Base-by-base conservation (phyloP, 306 rosid genomes). In the Vigna radiata region DNA sequence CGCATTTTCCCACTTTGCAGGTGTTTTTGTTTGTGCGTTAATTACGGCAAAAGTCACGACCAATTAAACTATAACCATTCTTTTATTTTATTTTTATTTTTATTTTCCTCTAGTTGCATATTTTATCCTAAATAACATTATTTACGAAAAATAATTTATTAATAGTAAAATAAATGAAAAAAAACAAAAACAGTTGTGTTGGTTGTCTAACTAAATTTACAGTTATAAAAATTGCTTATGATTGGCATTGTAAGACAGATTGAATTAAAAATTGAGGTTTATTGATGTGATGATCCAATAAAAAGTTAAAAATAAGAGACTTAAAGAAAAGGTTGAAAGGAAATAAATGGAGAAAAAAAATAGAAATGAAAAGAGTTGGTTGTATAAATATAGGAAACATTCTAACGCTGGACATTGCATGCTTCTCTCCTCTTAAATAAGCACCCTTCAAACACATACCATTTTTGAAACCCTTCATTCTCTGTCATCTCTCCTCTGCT, bases 311-410 rank as follows among this genome's bases (percentile, higher is more conserved):
- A 46, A 60, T 11, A 58, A 62, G 39, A 12, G 6, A 14, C 6
- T 29, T 36, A 71, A 37, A 1, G 5, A 7, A 37, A 31, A 36
- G 23, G 1, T 21, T 21, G 19, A 75, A 18, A 52, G 3, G 4
- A 18, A 18, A 37, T 12, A 27, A 59, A 29, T 1, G 49, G 43
- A 9, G 2, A 37, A 2, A 5, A 1, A 43, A 53, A 46, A 16
- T 1, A 15, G 0, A 62, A 75, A 8, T 59, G 74, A 21, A 25
- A 39, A 59, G 48, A 62, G 23, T 1, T 3, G 29, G 60, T 0
- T 84, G 86, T 88, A 93, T 91, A 93, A 88, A 89, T 88, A 90
- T 83, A 83, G 91, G 79, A 70, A 47, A 73, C 56, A 73, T 81
- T 84, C 88, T 87, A 71, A 72, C 75, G 44, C 88, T 78, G 79